Conservation (phyloP, 208 protist species). For the Vickermania spadyakhi region DNA sequence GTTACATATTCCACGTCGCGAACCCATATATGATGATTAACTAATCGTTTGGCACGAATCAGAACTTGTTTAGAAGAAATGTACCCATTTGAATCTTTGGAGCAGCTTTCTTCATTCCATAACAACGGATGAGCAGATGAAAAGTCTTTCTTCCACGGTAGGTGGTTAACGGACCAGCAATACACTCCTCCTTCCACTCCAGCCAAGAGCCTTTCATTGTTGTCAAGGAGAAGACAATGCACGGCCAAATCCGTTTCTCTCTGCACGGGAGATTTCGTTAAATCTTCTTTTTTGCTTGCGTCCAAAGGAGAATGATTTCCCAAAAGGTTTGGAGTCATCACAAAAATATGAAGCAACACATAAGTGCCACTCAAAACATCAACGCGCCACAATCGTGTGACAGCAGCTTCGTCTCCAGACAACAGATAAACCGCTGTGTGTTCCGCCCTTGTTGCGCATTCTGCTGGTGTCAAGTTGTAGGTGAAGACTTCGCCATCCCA, state of each 20-base stretch:
- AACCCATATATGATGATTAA: constrained; percentile 56
- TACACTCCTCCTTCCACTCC: constrained; percentile 52
- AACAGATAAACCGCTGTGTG: constrained; percentile 55
- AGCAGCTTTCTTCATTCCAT: constrained; percentile 27
- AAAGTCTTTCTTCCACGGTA: constrained; percentile 33
- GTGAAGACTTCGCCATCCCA: constrained; percentile 57
- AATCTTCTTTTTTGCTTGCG: constrained; percentile 34
- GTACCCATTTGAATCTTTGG: background rate
- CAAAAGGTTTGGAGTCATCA: constrained; percentile 19
- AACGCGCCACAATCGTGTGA: constrained; percentile 66
- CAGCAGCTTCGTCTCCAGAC: constrained; percentile 39
- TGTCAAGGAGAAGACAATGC: constrained; percentile 52
- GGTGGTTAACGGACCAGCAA: constrained; percentile 40
- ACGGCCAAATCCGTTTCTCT: constrained; percentile 22
- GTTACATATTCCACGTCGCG: constrained; percentile 15
- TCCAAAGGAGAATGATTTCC: constrained; percentile 29
- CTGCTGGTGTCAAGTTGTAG: background rate
- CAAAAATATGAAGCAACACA: constrained; percentile 46
- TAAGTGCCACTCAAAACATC: constrained; percentile 30
- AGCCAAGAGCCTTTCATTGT: constrained; percentile 31
- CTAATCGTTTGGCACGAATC: constrained; percentile 35
- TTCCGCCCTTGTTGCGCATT: constrained; percentile 17
- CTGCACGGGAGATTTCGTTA: background rate
- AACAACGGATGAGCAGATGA: constrained; percentile 26
- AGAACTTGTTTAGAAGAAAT: constrained; percentile 7